Evolutionary conservation across 2,329 filamentous ascomycete genomes (phyloP).

Genomic region (Claviceps sp.): DNA sequence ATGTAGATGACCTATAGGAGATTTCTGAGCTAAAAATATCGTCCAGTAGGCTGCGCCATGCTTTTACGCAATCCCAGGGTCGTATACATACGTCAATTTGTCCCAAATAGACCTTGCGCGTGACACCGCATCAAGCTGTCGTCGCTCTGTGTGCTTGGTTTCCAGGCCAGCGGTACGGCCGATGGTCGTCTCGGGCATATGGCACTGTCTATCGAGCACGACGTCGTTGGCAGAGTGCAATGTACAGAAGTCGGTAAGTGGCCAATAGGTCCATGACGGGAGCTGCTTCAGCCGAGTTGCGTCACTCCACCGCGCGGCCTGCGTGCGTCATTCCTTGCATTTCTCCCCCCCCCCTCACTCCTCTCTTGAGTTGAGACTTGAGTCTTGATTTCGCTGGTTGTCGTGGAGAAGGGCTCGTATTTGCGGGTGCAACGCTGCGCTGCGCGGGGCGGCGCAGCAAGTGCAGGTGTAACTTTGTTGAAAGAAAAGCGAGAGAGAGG

Average conservation of each 20-base stretch:
- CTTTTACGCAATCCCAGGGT: too few species aligned
- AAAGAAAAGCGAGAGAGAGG: neutral
- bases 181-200: neutral
- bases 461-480: slow-evolving; percentile 2
- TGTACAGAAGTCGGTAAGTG: neutral
- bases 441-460: too few species aligned
- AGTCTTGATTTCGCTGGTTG: too few species aligned
- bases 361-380: too few species aligned
- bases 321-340: too few species aligned
- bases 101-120: neutral
- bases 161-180: neutral
- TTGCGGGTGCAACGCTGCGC: slow-evolving; percentile 5
- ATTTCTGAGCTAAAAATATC: too few species aligned
- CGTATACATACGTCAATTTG: too few species aligned
- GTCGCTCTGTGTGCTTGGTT: neutral
- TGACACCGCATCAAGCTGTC: neutral
- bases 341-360: too few species aligned
- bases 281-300: neutral
- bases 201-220: neutral
- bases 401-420: neutral
- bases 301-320: neutral
- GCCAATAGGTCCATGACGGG: neutral
- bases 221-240: neutral
- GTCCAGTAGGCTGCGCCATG: too few species aligned
- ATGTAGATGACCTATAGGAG: too few species aligned